Percentiles rank a stretch among this genome's conserved stretches.
Evolutionary conservation across 23 red algal genomes (phyloP).

Genomic region (Gracilaria caudata): DNA sequence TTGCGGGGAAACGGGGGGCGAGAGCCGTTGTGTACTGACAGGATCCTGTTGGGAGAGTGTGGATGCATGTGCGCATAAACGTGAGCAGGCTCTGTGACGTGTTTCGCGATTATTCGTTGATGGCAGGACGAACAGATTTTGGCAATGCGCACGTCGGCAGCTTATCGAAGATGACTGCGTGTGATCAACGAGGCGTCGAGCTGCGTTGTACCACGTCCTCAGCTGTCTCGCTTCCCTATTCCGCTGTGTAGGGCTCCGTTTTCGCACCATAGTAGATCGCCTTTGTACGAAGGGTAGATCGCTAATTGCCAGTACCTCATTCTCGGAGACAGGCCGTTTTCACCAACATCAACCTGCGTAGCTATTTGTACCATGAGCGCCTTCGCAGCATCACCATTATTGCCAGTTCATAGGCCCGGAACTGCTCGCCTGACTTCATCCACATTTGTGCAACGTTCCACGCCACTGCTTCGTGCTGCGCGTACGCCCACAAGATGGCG

Average conservation of each 20-base stretch:
- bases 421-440: not conserved
- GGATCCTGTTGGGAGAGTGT: not conserved
- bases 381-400: not conserved
- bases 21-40: not conserved
- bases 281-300: not conserved
- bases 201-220: too few species aligned
- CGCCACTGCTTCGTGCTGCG: not conserved
- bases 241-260: too few species aligned
- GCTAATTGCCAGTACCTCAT: not conserved
- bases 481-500: constrained; percentile 11
- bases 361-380: not conserved
- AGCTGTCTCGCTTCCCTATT: not conserved
- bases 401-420: not conserved
- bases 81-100: not conserved
- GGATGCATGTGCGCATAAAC: not conserved
- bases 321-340: not conserved
- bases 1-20: not conserved
- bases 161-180: not conserved
- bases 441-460: not conserved
- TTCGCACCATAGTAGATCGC: too few species aligned
- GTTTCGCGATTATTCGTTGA: not conserved
- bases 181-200: not conserved
- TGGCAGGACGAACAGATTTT: not conserved
- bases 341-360: not conserved
- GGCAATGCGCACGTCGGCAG: not conserved